Evolutionary conservation across 441 rosid species (phyloP).

Genomic region (Isatis lusitanica): DNA sequence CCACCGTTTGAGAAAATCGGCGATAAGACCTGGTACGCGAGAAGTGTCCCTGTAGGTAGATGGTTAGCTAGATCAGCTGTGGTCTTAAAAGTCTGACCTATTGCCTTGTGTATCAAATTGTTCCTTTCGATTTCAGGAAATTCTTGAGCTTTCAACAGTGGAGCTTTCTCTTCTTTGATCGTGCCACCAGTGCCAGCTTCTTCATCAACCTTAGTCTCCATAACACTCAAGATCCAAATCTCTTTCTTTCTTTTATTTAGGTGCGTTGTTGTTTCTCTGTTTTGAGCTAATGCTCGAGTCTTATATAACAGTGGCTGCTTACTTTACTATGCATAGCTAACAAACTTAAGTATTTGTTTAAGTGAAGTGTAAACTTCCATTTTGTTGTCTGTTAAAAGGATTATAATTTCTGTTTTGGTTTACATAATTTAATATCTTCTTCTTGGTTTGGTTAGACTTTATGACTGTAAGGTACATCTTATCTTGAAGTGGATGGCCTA

Average conservation of each 20-base stretch:
- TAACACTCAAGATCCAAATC: slow-evolving; percentile 22
- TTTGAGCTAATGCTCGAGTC: neutral
- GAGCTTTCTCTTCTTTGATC: slow-evolving; percentile 39
- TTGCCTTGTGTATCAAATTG: slow-evolving; percentile 61
- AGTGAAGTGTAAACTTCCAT: slow-evolving; percentile 1
- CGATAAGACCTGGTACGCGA: slow-evolving; percentile 71
- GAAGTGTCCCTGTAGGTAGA: slow-evolving; percentile 82
- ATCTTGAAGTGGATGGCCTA: slow-evolving; percentile 12
- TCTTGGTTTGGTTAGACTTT: neutral
- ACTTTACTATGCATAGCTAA: neutral
- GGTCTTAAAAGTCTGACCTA: slow-evolving; percentile 74
- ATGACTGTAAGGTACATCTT: slow-evolving; percentile 3
- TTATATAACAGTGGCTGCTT: slow-evolving; percentile 6
- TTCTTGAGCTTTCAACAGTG: slow-evolving; percentile 40
- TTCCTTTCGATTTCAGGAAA: slow-evolving; percentile 41
- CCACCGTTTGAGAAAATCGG: slow-evolving; percentile 77
- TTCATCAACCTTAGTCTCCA: slow-evolving; percentile 53
- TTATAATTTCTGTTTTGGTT: neutral
- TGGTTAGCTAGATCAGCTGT: slow-evolving; percentile 80
- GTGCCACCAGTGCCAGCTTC: slow-evolving; percentile 27
- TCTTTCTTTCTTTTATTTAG: neutral
- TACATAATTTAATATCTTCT: neutral
- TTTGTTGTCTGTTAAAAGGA: neutral
- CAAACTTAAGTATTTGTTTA: slow-evolving; percentile 1
- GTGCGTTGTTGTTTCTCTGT: slow-evolving; percentile 3